phyloP scores from a whole-genome alignment of 2,329 filamentous ascomycete genomes.

The Cladosporium austrohemisphaericum region DNA sequence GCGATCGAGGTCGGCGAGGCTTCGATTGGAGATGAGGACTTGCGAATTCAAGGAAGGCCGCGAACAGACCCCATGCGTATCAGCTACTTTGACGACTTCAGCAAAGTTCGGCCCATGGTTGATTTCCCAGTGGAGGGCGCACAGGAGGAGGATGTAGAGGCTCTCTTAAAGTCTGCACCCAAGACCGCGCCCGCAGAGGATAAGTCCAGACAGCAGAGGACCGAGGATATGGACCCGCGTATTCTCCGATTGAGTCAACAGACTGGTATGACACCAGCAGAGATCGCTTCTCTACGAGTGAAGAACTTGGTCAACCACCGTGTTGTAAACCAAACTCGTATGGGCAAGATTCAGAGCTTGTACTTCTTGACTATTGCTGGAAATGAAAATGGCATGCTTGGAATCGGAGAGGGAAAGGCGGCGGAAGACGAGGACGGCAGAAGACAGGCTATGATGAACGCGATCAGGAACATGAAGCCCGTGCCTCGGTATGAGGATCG shows the following conservation, averaged over 20 bases:
- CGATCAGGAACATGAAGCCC: conserved; percentile 86
- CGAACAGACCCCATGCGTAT: conserved; percentile 69
- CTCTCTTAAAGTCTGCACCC: conserved; percentile 24
- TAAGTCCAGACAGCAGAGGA: conserved; percentile 21
- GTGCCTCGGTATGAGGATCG: conserved; percentile 85
- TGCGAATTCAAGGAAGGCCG: conserved; percentile 68
- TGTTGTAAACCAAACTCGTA: conserved; percentile 89
- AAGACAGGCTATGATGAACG: conserved; percentile 71
- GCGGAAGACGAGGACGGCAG: conserved; percentile 65
- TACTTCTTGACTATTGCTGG: conserved; percentile 80
- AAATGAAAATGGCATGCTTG: conserved; percentile 79
- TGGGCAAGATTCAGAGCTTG: conserved; percentile 80
- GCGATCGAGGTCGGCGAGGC: conserved; percentile 78
- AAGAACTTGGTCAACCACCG: conserved; percentile 71
- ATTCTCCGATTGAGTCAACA: conserved; percentile 53
- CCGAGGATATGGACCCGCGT: conserved; percentile 37
- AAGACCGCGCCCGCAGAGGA: conserved; percentile 31
- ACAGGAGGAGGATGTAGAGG: conserved; percentile 34
- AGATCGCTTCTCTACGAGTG: conserved; percentile 54
- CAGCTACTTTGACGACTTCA: conserved; percentile 79
- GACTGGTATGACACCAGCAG: conserved; percentile 50
- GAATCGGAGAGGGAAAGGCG: conserved; percentile 86
- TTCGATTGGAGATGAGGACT: conserved; percentile 68
- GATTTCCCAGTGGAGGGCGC: conserved; percentile 56
- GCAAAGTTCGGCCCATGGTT: conserved; percentile 69